Conservation (phyloP, 2,329 filamentous ascomycete genomes). For the Aureobasidium sp. region DNA sequence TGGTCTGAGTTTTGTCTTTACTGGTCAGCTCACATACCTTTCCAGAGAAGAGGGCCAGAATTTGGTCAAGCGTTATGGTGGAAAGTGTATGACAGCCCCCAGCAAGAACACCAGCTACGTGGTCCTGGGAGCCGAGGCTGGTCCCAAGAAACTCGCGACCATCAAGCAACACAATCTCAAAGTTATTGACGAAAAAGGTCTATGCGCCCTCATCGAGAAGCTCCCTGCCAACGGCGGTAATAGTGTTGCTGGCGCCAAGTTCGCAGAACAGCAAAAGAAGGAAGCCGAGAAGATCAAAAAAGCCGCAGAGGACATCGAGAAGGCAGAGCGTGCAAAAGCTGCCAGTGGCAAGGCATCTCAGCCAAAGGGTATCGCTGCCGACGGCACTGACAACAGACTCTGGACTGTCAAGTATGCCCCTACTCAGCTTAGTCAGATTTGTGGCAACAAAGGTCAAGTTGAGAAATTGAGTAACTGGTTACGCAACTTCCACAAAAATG, state of each 20-base stretch:
- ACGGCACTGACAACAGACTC: conserved; percentile 54
- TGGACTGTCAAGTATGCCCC: conserved; percentile 97
- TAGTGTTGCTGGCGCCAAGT: conserved; percentile 79
- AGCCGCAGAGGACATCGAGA: conserved; percentile 79
- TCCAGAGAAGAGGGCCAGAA: conserved; percentile 77
- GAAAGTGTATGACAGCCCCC: conserved; percentile 77
- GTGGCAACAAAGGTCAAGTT: conserved; percentile 85
- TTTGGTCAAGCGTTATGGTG: conserved; percentile 87
- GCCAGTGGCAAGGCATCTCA: conserved; percentile 36
- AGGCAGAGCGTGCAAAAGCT: conserved; percentile 59
- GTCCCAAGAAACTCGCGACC: conserved; percentile 84
- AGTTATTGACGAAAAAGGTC: conserved; percentile 87
- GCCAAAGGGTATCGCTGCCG: conserved; percentile 23
- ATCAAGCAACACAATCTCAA: conserved; percentile 75
- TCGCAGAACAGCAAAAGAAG: conserved; percentile 73
- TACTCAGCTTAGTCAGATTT: conserved; percentile 76
- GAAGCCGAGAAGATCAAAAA: conserved; percentile 77
- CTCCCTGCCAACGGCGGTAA: conserved; percentile 82
- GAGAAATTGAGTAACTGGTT: conserved; percentile 89
- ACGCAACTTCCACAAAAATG: conserved; percentile 68
- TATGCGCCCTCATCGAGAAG: conserved; percentile 75
- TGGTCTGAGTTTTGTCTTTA: conserved; percentile 91
- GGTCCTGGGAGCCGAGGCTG: conserved; percentile 83
- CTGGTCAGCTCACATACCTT: conserved; percentile 73
- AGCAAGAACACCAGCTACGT: conserved; percentile 94